A percentile compares a stretch with the other conserved stretches of the same genome.
Evolutionary conservation across 2,329 filamentous ascomycete species (phyloP).

Genomic region (Corynespora cassiicola): DNA sequence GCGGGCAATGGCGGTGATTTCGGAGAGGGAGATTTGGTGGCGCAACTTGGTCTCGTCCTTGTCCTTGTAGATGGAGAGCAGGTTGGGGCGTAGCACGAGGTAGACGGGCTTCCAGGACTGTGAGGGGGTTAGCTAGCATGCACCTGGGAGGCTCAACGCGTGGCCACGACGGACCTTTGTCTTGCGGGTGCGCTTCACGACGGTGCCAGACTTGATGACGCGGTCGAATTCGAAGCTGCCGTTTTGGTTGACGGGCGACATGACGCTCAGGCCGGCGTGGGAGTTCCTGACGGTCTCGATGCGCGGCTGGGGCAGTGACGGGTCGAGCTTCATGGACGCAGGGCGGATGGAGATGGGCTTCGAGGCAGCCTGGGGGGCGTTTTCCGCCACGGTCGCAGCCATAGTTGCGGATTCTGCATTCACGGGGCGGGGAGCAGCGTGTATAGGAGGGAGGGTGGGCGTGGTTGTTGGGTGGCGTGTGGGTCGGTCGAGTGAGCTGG

Average conservation of each 20-base stretch:
- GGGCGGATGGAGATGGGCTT: slow-evolving; percentile 27
- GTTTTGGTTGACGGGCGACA: slow-evolving; percentile 90
- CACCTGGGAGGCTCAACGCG: slow-evolving; percentile 1
- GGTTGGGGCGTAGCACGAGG: slow-evolving; percentile 87
- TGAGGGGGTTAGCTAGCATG: slow-evolving; percentile 21
- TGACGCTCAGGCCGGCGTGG: slow-evolving; percentile 61
- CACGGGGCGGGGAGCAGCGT: slow-evolving; percentile 12
- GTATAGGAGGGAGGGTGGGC: slow-evolving; percentile 10
- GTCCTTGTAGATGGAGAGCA: slow-evolving; percentile 92
- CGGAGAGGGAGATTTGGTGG: slow-evolving; percentile 85
- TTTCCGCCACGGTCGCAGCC: slow-evolving; percentile 32
- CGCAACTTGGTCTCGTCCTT: slow-evolving; percentile 88
- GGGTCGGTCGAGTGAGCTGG: slow-evolving; percentile 1
- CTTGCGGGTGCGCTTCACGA: slow-evolving; percentile 88
- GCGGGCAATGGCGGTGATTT: slow-evolving; percentile 87
- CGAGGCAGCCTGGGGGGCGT: slow-evolving; percentile 30
- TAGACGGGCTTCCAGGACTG: slow-evolving; percentile 91
- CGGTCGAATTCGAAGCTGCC: slow-evolving; percentile 96
- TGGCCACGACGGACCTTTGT: slow-evolving; percentile 68
- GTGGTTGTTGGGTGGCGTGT: slow-evolving; percentile 7
- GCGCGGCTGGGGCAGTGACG: slow-evolving; percentile 28
- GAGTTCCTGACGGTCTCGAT: slow-evolving; percentile 26
- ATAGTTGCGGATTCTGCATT: slow-evolving; percentile 23
- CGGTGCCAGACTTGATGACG: slow-evolving; percentile 86
- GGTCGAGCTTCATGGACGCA: slow-evolving; percentile 32